Evolutionary conservation across 345 rosid genomes (phyloP), one percentile per base, ranked within the genome.

Genomic region (Excoecaria agallocha): DNA sequence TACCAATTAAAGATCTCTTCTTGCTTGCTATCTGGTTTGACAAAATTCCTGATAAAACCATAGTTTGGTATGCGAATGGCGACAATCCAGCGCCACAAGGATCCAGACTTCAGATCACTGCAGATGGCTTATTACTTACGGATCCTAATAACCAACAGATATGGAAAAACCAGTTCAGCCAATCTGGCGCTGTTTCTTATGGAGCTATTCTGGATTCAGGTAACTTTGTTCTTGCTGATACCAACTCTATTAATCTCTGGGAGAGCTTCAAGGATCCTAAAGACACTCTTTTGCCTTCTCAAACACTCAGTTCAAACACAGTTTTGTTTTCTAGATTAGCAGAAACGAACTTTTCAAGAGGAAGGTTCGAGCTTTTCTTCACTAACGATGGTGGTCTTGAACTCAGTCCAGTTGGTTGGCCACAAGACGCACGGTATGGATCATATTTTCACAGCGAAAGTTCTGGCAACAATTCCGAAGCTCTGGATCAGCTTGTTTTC

Each of bases 191-290:
- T 3, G n/a, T 72, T 38, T 52, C 70, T 4, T 57, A 38, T 37
- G 83, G 68, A 16, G 73, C 82, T 25, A 57, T 83, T 76, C 77
- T 80, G 5, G 80, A 80, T 17, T 74, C 80, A 0, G 89, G 89
- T 4, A 86, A 84, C 60, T 82, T 84, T 16, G 87, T 84, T 68
- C 81, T 81, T 12, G 48, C 22, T 15, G 72, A 64, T 72, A 58
- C 15, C 11, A 39, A 49, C 50, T 69, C 39, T 10, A 17, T 11
- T 48, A 39, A 61, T 46, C 22, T 76, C 15, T 86, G 89, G 89
- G 79, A 84, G 73, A 82, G 81, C 56, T 86, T 86, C 69, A 65
- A 39, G 50, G 25, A 79, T 75, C 89, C 85, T 8, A 82, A 77
- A 11, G 73, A 86, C 45, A 82, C 87, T 9, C 74, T 86, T 66